These are phyloP conservation scores for Przewalskia tangutica DNA, from an alignment of 257 asterid species.

Conservation along the genomic window DNA sequence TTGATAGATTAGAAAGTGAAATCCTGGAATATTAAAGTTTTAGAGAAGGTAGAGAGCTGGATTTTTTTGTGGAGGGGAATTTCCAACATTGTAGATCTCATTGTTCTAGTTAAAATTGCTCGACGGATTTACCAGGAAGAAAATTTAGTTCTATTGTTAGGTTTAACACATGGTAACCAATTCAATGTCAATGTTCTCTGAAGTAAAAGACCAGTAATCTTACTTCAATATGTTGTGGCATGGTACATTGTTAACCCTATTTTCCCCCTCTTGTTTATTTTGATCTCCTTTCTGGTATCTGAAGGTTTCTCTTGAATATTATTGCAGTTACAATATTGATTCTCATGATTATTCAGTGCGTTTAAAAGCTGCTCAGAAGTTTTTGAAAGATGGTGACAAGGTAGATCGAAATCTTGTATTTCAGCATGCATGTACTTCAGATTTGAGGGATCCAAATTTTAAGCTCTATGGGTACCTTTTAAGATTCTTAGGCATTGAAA, in stretches of 20 bases:
- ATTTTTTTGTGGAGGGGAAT: not conserved
- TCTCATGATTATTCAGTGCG: constrained; percentile 94
- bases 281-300: not conserved
- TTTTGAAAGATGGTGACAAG: constrained; percentile 90
- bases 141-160: not conserved
- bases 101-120: not conserved
- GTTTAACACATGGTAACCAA: not conserved
- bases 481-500: no score
- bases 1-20: not conserved
- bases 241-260: not conserved
- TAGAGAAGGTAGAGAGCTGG: not conserved
- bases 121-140: not conserved
- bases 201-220: not conserved
- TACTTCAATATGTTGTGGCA: not conserved
- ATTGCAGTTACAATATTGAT: constrained; percentile 85
- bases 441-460: no score
- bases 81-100: not conserved
- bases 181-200: not conserved
- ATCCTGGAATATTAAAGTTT: not conserved
- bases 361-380: constrained; percentile 81
- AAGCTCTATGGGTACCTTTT: no score
- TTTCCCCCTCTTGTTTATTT: not conserved
- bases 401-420: constrained; percentile 27
- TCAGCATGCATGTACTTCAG: not conserved
- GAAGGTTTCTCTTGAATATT: constrained; percentile 1